Percentiles rank a stretch among this genome's conserved stretches.
Conservation (phyloP, 495 filamentous ascomycete genomes). For the Penicillium coprophilum region DNA sequence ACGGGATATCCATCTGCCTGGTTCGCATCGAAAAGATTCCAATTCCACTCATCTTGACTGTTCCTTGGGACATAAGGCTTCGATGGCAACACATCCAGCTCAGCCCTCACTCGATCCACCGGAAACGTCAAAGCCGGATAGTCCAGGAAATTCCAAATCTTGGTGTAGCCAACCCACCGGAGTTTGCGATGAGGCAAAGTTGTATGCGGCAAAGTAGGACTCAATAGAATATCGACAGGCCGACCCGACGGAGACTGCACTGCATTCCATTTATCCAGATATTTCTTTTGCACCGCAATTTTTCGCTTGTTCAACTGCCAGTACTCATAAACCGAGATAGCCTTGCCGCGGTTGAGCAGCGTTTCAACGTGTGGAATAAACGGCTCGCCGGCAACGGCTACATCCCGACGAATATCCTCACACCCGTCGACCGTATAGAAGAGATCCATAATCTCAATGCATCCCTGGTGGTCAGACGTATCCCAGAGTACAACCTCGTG, state of each 20-base stretch:
- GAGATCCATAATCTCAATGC: slow-evolving; percentile 48
- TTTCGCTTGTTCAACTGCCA: slow-evolving; percentile 58
- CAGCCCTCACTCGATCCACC: slow-evolving; percentile 50
- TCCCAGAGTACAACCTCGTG: slow-evolving; percentile 53
- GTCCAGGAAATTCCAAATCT: slow-evolving; percentile 70
- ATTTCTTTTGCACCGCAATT: slow-evolving; percentile 49
- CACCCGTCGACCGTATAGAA: slow-evolving; percentile 57
- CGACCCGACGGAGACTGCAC: slow-evolving; percentile 45
- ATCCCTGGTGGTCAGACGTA: slow-evolving; percentile 41
- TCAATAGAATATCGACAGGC: slow-evolving; percentile 62
- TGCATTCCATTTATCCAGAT: slow-evolving; percentile 56
- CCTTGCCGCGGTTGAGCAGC: slow-evolving; percentile 45
- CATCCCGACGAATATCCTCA: slow-evolving; percentile 53
- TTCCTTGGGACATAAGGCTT: slow-evolving; percentile 49
- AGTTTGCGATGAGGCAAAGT: slow-evolving; percentile 51
- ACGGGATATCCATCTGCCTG: slow-evolving; percentile 46
- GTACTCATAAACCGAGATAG: slow-evolving; percentile 56
- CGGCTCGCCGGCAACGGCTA: slow-evolving; percentile 51
- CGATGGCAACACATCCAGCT: slow-evolving; percentile 43
- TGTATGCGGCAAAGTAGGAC: slow-evolving; percentile 50
- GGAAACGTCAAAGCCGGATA: slow-evolving; percentile 60
- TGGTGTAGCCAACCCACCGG: slow-evolving; percentile 58
- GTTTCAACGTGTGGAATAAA: slow-evolving; percentile 52
- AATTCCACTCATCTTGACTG: slow-evolving; percentile 52
- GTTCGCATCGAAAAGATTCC: slow-evolving; percentile 48